phyloP scores from a whole-genome alignment of 176 grass and related monocot genomes.

The Cenchrus fungigraminus region DNA sequence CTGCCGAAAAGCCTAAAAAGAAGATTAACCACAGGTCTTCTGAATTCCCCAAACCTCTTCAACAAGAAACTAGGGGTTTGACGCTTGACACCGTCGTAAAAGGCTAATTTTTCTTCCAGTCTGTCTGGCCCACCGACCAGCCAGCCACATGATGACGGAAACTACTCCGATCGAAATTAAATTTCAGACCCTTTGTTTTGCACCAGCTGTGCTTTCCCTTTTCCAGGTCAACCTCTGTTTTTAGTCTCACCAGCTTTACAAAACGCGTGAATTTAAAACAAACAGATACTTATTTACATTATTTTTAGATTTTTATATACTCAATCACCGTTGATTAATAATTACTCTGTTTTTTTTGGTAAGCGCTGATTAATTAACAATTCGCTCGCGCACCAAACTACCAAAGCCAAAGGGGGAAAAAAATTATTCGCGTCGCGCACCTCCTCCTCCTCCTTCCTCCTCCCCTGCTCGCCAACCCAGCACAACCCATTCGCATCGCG shows the following conservation, averaged over 20 bases:
- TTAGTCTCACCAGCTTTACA: background rate
- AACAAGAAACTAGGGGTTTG: background rate
- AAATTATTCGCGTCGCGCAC: background rate
- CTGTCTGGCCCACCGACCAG: background rate
- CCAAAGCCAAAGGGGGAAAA: background rate
- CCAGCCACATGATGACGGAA: background rate
- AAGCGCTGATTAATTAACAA: background rate
- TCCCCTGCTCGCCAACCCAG: conserved; percentile 14
- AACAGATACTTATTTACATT: background rate
- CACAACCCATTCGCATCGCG: conserved; percentile 8
- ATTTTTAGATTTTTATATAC: background rate
- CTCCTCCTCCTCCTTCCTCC: background rate
- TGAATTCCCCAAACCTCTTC: background rate
- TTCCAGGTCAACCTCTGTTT: background rate
- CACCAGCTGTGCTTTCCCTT: background rate
- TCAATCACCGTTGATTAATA: background rate
- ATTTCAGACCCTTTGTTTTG: background rate
- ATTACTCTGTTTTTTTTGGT: background rate
- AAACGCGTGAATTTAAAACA: too few species aligned
- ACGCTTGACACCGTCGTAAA: conserved; percentile 30
- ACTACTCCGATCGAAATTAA: background rate
- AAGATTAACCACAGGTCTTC: background rate
- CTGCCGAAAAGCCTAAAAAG: too few species aligned
- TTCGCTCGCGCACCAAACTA: background rate
- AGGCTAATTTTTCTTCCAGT: background rate